Evolutionary conservation across 768 basidiomycete genomes (phyloP), one percentile per base, ranked within the genome.

Genomic region (Collybia sp.): DNA sequence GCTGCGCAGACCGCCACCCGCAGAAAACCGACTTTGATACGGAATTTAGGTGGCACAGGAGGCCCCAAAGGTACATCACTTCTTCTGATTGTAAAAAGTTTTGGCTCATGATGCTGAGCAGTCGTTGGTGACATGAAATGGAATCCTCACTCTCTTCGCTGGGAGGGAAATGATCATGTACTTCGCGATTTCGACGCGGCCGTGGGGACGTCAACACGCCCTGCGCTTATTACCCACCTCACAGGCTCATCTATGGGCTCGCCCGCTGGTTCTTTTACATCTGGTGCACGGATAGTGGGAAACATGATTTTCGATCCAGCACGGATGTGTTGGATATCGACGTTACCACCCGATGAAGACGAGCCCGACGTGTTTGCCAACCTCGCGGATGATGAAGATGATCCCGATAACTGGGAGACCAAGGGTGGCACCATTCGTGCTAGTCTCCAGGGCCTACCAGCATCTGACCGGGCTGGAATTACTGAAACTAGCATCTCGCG

Each of bases 221-320:
- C 95, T 6, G 95, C 95, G 12, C 80, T 99, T 44, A 99, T 99
- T 60, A 93, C 94, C 0, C 93, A 95, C 55, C 77, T 93, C 45
- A 88, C 89, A 1, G 89, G 90, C 35, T 88, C 89, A n/a, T 88
- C 86, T 1, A 76, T 89, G 17, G 85, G 86, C 34, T 89, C 88
- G 12, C 88, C 87, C 30, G 77, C 83, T 20, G 79, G 83, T 38
- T 80, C 85, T 20, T 81, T 88, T 57, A 75, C 83, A 30, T 75
- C 82, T 45, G 88, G 88, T 42, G 85, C 91, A 32, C 82, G 91
- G 47, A 83, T 93, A 63, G 95, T 97, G 15, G 96, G 96, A 38
- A 92, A 93, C 72, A 99, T 99, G 95, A 82, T 92, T 32, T 98
- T 99, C 58, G 94, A 99, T 67, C 94, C 96, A 1, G 59, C 79